phyloP scores from a whole-genome alignment of 768 basidiomycete species.

The Termitomyces sp. region DNA sequence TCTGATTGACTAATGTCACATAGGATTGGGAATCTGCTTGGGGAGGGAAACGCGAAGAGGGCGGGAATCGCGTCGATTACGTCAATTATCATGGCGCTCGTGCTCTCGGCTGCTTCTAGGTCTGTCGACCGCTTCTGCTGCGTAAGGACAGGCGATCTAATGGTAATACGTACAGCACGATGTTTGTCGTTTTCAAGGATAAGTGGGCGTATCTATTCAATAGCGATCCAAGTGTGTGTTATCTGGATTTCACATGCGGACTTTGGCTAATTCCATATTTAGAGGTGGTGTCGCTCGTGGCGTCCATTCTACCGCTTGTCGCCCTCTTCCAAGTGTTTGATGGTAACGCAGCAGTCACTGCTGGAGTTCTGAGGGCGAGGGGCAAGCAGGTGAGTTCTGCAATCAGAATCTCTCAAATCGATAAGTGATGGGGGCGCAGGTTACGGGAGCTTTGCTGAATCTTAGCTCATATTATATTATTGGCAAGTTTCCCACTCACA shows the following conservation, averaged over 20 bases:
- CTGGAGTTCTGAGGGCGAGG: conserved; percentile 76
- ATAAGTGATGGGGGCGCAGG: neutral
- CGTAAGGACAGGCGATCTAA: too few species aligned
- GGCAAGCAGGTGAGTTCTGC: conserved; percentile 57
- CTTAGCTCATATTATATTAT: conserved; percentile 77
- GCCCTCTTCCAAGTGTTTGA: conserved; percentile 86
- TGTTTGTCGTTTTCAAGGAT: conserved; percentile 58
- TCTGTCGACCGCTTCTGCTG: too few species aligned
- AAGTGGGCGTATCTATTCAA: conserved; percentile 77
- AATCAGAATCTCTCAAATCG: too few species aligned
- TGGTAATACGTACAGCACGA: conserved; percentile 1
- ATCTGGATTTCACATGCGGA: too few species aligned
- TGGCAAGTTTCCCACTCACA: conserved; percentile 28
- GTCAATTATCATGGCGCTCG: conserved; percentile 59
- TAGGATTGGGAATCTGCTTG: conserved; percentile 86
- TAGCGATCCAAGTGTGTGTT: conserved; percentile 41
- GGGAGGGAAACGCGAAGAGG: conserved; percentile 69
- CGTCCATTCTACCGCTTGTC: conserved; percentile 69
- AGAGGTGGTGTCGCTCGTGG: conserved; percentile 58
- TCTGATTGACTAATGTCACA: neutral
- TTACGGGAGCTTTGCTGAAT: conserved; percentile 72
- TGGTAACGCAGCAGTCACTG: conserved; percentile 59
- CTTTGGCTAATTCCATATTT: neutral
- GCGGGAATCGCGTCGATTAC: conserved; percentile 66
- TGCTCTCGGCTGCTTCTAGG: too few species aligned